phyloP scores from a whole-genome alignment of 768 basidiomycete species.

The Calvatia gigantea region DNA sequence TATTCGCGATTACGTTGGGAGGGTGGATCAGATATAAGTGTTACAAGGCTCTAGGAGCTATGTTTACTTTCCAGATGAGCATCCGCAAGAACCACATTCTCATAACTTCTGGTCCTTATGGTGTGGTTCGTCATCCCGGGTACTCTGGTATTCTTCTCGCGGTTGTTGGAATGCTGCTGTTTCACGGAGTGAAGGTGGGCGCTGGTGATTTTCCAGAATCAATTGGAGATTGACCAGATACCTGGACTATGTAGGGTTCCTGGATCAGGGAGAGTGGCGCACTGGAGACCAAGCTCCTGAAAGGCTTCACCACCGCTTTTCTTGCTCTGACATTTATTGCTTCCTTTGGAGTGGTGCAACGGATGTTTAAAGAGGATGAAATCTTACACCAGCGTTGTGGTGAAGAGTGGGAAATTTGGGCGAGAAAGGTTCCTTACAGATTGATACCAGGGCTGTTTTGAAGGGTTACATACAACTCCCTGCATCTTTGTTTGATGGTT shows the following conservation, averaged over 20 bases:
- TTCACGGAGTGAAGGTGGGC: conserved; percentile 34
- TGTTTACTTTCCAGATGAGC: conserved; percentile 52
- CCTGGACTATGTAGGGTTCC: conserved; percentile 32
- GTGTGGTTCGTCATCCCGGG: conserved; percentile 46
- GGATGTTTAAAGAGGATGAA: conserved; percentile 45
- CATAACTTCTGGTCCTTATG: conserved; percentile 48
- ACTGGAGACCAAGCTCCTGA: conserved; percentile 28
- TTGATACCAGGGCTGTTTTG: conserved; percentile 47
- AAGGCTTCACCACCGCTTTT: conserved; percentile 22
- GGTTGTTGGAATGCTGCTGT: conserved; percentile 30
- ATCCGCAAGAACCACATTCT: conserved; percentile 44
- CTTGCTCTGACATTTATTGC: conserved; percentile 27
- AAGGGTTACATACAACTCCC: background rate
- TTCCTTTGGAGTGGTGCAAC: conserved; percentile 29
- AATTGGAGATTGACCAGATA: background rate
- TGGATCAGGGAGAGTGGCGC: conserved; percentile 42
- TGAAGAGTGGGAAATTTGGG: conserved; percentile 41
- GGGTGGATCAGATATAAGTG: conserved; percentile 39
- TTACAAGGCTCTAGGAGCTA: conserved; percentile 40
- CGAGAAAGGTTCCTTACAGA: conserved; percentile 39
- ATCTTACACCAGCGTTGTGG: conserved; percentile 37
- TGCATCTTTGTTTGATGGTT: background rate
- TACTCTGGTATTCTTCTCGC: conserved; percentile 40
- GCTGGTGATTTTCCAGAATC: background rate
- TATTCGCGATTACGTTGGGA: conserved; percentile 33